Evolutionary conservation across 1,284 basidiomycete genomes (phyloP).

Genomic region (Kalmanozyma brasiliensis): DNA sequence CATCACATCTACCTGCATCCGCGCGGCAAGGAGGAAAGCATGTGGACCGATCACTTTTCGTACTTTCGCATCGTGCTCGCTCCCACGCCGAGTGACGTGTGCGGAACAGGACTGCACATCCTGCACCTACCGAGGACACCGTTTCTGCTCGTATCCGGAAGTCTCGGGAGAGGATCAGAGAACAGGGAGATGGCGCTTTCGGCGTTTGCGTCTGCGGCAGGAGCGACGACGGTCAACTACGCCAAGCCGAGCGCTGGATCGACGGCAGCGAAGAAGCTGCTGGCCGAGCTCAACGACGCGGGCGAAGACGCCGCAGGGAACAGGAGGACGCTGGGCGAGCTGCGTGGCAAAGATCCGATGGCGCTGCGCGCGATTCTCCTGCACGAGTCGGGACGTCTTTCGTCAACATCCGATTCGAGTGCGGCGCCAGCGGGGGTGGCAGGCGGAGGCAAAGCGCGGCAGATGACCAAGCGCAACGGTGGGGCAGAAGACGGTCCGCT

Average conservation of each 20-base stretch:
- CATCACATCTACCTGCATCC: slow-evolving; percentile 51
- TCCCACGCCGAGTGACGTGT: slow-evolving; percentile 38
- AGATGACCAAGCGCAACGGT: slow-evolving; percentile 31
- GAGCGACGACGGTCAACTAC: slow-evolving; percentile 39
- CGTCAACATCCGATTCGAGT: slow-evolving; percentile 21
- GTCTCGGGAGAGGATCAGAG: slow-evolving; percentile 38
- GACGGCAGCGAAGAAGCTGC: slow-evolving; percentile 22
- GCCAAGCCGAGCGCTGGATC: slow-evolving; percentile 27
- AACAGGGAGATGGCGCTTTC: slow-evolving; percentile 42
- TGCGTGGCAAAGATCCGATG: slow-evolving; percentile 48
- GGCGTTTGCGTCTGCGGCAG: slow-evolving; percentile 45
- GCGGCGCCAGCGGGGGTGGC: slow-evolving; percentile 34
- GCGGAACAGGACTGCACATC: slow-evolving; percentile 45
- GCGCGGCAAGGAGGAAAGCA: slow-evolving; percentile 1
- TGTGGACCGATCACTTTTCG: slow-evolving; percentile 42
- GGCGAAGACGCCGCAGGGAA: slow-evolving; percentile 31
- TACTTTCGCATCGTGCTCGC: slow-evolving; percentile 51
- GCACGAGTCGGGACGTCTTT: slow-evolving; percentile 31
- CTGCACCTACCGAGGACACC: slow-evolving; percentile 45
- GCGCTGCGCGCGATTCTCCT: slow-evolving; percentile 47
- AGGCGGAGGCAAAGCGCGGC: slow-evolving; percentile 48
- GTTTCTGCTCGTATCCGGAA: slow-evolving; percentile 46
- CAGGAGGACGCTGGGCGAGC: slow-evolving; percentile 38
- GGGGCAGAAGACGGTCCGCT: slow-evolving; percentile 53
- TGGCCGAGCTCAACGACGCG: slow-evolving; percentile 25